Percentiles rank a stretch among this genome's conserved stretches.
phyloP scores from a whole-genome alignment of 441 rosid species.

The Populus tomentosa region DNA sequence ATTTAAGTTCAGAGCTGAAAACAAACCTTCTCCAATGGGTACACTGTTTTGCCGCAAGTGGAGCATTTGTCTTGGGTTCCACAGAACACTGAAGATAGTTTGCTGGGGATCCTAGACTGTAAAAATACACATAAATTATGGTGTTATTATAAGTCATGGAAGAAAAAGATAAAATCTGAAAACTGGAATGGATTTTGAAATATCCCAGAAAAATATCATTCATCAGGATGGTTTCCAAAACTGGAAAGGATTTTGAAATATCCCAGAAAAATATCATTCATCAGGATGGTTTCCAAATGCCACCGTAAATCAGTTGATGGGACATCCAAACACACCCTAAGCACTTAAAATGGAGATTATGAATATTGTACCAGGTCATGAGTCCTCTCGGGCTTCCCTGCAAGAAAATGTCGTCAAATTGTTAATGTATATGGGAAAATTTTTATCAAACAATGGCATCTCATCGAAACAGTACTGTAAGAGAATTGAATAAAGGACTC shows the following conservation, averaged over 20 bases:
- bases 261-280: not conserved
- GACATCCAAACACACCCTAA: not conserved
- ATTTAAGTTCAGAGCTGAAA: not conserved
- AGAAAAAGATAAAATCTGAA: not conserved
- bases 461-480: not conserved
- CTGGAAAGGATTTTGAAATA: not conserved
- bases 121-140: not conserved
- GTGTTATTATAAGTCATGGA: not conserved
- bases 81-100: constrained; percentile 73
- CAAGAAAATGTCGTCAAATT: constrained; percentile 7
- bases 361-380: constrained; percentile 47
- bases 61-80: constrained; percentile 98
- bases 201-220: not conserved
- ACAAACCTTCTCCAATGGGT: constrained; percentile 89
- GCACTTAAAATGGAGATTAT: not conserved
- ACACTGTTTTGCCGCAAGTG: constrained; percentile 80
- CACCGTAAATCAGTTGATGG: not conserved
- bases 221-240: constrained; percentile 1
- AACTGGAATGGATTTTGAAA: not conserved
- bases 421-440: not conserved
- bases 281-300: not conserved
- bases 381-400: constrained; percentile 65
- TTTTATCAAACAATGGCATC: not conserved
- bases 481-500: not conserved
- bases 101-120: constrained; percentile 82